phyloP scores from a whole-genome alignment of 2,329 filamentous ascomycete genomes.

The Xylaria hypoxylon region DNA sequence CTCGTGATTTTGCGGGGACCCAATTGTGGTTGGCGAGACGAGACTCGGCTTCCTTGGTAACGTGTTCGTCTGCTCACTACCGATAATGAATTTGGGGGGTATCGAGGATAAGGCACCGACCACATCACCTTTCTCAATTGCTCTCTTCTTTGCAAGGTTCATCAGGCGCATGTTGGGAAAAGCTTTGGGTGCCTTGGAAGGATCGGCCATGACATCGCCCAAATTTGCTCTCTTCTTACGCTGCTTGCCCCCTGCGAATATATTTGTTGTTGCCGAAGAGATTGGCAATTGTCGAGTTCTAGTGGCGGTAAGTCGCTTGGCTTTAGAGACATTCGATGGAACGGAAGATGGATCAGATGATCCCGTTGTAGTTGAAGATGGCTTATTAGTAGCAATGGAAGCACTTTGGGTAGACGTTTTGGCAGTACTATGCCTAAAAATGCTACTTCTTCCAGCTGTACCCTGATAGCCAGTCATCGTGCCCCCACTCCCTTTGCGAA shows the following conservation, averaged over 20 bases:
- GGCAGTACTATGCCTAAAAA: conserved; percentile 13
- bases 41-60: conserved; percentile 26
- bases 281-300: conserved; percentile 40
- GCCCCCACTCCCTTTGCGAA: conserved; percentile 32
- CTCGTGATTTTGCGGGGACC: conserved; percentile 4
- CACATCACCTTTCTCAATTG: conserved; percentile 58
- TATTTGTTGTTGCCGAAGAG: conserved; percentile 51
- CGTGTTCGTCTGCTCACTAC: conserved; percentile 34
- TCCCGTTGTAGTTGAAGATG: conserved; percentile 16
- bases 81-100: conserved; percentile 48
- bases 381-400: conserved; percentile 26
- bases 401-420: conserved; percentile 9
- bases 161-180: conserved; percentile 55
- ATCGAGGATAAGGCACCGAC: conserved; percentile 53
- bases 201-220: conserved; percentile 56
- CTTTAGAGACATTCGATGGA: conserved; percentile 41
- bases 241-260: conserved; percentile 59
- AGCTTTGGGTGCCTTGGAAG: conserved; percentile 55
- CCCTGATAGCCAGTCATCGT: conserved; percentile 52
- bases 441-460: conserved; percentile 50
- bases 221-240: conserved; percentile 54
- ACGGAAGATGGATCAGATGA: conserved; percentile 17
- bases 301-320: conserved; percentile 46
- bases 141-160: conserved; percentile 57
- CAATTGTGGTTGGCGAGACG: conserved; percentile 14